phyloP scores from a whole-genome alignment of 768 basidiomycete species.

The Daedaleopsis nitida region DNA sequence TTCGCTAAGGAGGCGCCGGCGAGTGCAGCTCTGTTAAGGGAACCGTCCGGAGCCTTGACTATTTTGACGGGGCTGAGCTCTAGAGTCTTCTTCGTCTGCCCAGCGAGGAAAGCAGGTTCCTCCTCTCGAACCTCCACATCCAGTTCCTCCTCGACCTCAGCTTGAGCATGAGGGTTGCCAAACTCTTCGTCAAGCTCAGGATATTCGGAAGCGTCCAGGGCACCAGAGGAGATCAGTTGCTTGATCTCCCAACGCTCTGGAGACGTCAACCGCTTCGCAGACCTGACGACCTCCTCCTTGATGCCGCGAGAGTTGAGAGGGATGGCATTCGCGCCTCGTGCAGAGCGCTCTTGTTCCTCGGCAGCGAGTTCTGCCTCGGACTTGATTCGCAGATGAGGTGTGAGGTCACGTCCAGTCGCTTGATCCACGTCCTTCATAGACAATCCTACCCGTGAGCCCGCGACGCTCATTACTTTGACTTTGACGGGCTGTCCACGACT shows the following conservation, averaged over 20 bases:
- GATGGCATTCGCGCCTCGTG: conserved; percentile 83
- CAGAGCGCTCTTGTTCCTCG: conserved; percentile 67
- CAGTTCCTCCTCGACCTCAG: conserved; percentile 93
- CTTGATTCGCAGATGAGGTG: conserved; percentile 92
- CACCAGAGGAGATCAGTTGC: conserved; percentile 95
- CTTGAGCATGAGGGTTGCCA: conserved; percentile 70
- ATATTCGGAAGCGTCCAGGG: conserved; percentile 89
- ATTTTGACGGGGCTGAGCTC: conserved; percentile 98
- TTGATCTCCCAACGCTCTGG: conserved; percentile 99
- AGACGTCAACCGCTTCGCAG: conserved; percentile 88
- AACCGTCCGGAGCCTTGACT: conserved; percentile 98
- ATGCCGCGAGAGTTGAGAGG: conserved; percentile 62
- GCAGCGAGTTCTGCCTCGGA: conserved; percentile 88
- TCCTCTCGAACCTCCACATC: conserved; percentile 98
- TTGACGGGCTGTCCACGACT: conserved; percentile 85
- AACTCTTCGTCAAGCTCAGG: conserved; percentile 91
- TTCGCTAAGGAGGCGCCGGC: conserved; percentile 93
- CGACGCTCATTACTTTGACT: conserved; percentile 95
- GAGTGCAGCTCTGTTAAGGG: conserved; percentile 92
- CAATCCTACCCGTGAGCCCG: conserved; percentile 76
- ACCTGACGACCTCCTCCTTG: conserved; percentile 56
- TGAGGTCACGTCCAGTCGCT: conserved; percentile 82
- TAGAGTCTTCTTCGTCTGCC: conserved; percentile 94
- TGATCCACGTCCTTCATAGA: conserved; percentile 99
- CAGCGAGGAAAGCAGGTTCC: conserved; percentile 93